Base-by-base conservation (phyloP, 495 filamentous ascomycete species). In the Apiosordaria backusii region DNA sequence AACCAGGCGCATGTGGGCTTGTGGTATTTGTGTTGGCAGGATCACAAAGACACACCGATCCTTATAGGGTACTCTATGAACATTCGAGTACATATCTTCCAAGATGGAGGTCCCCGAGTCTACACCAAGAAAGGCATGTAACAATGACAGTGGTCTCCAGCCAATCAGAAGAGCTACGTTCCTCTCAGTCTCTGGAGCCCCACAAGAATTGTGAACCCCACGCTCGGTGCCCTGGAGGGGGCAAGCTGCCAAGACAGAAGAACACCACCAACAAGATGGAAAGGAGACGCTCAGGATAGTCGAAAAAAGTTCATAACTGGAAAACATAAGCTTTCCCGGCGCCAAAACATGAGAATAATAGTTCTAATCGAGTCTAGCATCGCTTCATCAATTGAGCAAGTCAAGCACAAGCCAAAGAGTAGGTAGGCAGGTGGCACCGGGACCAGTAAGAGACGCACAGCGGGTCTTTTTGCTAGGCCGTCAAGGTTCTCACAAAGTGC, bases 401-500 rank as follows among this genome's bases (percentile, higher is more conserved):
- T 45, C 35, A 13, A 45, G 35, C 10, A 27, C 23, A 26, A 25
- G 22, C 21, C 57, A 18, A 23, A 26, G 24, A 23, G 57, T 1
- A 2, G 13, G 26, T 4, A 26, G 18, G 24, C 57, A 59, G 57
- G 53, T 25, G 57, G 57, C 1, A 59, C 22, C 26, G 21, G 57
- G 57, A 13, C 22, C 57, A 23, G 57, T 59, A 26, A 26, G 57
- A 23, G 53, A 55, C 53, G 13, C 4, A 24, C 53, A 55, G 57
- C 16, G 57, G 23, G 57, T 27, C 40, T n/a, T 18, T 50, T 52
- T 21, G 66, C 58, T 50, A 23, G 61, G 71, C 71, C 67, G 66
- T 70, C 71, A 70, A 72, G 68, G 71, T 70, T 68, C 71, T 72
- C 68, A 64, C 61, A 53, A 22, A 40, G 27, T 62, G 67, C 67